Evolutionary conservation across 495 filamentous ascomycete genomes (phyloP).

Genomic region (Collariella sp.): DNA sequence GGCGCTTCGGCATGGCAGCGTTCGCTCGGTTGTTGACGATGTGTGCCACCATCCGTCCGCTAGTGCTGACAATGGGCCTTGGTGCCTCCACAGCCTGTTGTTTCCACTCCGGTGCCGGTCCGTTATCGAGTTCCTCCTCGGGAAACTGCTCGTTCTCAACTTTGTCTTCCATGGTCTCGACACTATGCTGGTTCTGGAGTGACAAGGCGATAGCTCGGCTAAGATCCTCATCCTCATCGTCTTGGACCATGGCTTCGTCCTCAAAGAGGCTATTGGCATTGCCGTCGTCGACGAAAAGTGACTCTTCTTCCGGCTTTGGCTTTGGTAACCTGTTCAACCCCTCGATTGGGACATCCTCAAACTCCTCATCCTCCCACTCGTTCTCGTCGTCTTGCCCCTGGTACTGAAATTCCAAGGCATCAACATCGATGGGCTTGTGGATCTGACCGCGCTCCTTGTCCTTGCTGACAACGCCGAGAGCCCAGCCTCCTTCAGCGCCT

Average conservation of each 20-base stretch:
- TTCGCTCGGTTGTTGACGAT: conserved; percentile 55
- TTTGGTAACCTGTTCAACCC: conserved; percentile 86
- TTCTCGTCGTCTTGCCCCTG: conserved; percentile 54
- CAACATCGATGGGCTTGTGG: conserved; percentile 84
- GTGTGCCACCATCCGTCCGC: conserved; percentile 50
- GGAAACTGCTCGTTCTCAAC: conserved; percentile 48
- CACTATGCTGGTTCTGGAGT: conserved; percentile 42
- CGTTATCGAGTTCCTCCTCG: conserved; percentile 51
- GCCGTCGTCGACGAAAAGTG: conserved; percentile 53
- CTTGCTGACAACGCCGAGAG: conserved; percentile 79
- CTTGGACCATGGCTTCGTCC: conserved; percentile 28
- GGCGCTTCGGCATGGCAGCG: conserved; percentile 42
- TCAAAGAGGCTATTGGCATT: conserved; percentile 26
- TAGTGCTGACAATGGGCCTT: conserved; percentile 43
- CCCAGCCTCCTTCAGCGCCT: conserved; percentile 94
- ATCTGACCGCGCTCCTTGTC: conserved; percentile 65
- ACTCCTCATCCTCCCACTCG: conserved; percentile 63
- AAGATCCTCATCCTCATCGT: conserved; percentile 70
- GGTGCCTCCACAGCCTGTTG: conserved; percentile 47
- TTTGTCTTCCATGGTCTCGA: conserved; percentile 20
- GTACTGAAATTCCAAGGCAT: conserved; percentile 55
- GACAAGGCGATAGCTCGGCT: conserved; percentile 79
- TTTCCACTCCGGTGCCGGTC: conserved; percentile 43
- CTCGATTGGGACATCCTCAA: conserved; percentile 94
- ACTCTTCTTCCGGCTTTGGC: conserved; percentile 38